These are phyloP conservation scores for Pyrenula massariospora DNA, from an alignment of 495 filamentous ascomycete species.

Conservation along the genomic window DNA sequence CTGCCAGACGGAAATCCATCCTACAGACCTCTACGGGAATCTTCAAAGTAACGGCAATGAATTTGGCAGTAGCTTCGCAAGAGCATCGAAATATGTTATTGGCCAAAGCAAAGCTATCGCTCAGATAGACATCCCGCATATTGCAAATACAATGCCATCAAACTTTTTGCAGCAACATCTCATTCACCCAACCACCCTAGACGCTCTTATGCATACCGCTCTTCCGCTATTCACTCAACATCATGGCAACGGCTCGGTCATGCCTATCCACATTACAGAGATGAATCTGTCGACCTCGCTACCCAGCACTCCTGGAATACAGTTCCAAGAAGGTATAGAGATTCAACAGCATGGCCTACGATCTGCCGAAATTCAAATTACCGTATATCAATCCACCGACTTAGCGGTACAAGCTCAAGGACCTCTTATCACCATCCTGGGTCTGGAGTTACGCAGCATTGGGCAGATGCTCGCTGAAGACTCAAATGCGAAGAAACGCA, in stretches of 20 bases:
- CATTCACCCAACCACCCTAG: slow-evolving; percentile 8
- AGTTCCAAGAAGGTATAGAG: no score
- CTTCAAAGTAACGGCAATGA: slow-evolving; percentile 12
- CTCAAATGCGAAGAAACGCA: no score
- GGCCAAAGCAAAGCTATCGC: slow-evolving; percentile 2
- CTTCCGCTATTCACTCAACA: neutral
- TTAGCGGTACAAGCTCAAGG: no score
- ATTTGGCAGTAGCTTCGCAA: slow-evolving; percentile 12
- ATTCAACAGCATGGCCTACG: no score
- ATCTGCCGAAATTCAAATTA: no score
- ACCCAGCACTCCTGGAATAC: no score
- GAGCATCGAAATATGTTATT: slow-evolving; percentile 8
- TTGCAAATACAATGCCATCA: slow-evolving; percentile 2
- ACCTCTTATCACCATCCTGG: no score
- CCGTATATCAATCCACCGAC: no score
- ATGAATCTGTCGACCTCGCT: no score
- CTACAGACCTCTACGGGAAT: no score
- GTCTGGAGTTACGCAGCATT: no score
- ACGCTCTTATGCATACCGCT: slow-evolving; percentile 1
- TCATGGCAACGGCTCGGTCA: neutral
- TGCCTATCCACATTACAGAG: slow-evolving; percentile 1
- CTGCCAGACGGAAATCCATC: slow-evolving; percentile 5
- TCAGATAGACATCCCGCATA: slow-evolving; percentile 11
- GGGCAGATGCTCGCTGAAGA: no score
- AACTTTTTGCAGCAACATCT: slow-evolving; percentile 3